A percentile compares a stretch with the other conserved stretches of the same genome.
These are phyloP conservation scores for Licmophora abbreviata DNA, from an alignment of 108 stramenopile species.

Conservation along the genomic window DNA sequence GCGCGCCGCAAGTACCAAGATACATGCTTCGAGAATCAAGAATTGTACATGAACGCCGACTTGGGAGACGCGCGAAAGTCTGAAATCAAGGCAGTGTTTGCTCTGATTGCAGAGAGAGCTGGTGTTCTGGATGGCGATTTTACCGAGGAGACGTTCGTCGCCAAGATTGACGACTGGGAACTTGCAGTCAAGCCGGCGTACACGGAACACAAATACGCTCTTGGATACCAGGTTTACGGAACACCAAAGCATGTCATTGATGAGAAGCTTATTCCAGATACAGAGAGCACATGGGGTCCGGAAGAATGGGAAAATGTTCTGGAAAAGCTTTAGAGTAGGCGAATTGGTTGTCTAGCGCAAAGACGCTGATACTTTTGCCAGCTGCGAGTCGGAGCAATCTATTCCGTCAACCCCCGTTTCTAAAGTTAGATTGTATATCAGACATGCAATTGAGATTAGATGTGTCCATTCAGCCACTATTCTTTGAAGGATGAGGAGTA, in stretches of 20 bases:
- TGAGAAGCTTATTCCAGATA: conserved; percentile 14
- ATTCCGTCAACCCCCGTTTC: no score
- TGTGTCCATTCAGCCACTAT: no score
- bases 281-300: conserved; percentile 26
- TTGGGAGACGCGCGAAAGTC: conserved; percentile 13
- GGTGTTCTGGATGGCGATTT: conserved; percentile 23
- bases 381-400: no score
- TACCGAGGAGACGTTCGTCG: conserved; percentile 13
- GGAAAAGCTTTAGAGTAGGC: no score
- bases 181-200: conserved; percentile 21
- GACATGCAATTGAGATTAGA: no score
- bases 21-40: conserved; percentile 23
- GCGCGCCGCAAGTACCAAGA: conserved; percentile 14
- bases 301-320: conserved; percentile 20
- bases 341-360: no score
- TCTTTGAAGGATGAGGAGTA: no score
- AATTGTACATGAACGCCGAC: conserved; percentile 13
- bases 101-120: conserved; percentile 18
- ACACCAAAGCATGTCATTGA: conserved; percentile 27
- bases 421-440: no score
- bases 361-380: no score
- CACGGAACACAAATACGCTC: conserved; percentile 26
- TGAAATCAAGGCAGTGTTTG: conserved; percentile 21
- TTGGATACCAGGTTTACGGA: conserved; percentile 18
- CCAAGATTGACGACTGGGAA: conserved; percentile 12